These are phyloP conservation scores for Tricholoma bakamatsutake DNA, from an alignment of 768 basidiomycete species.

Conservation along the genomic window DNA sequence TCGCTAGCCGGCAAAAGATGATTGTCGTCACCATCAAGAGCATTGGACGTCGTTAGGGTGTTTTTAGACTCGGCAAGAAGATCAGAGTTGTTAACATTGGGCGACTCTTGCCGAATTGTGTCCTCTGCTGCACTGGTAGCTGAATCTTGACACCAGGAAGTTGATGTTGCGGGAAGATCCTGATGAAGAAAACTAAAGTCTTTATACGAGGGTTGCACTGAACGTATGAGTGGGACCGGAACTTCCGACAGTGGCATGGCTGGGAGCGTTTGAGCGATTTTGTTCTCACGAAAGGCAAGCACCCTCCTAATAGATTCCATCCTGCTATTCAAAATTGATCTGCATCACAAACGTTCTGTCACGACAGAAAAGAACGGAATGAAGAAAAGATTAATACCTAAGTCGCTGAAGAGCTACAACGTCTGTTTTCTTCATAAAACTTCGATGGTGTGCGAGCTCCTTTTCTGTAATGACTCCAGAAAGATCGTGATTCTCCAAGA, in stretches of 20 bases:
- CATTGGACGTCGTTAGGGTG: background rate
- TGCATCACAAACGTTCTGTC: conserved; percentile 11
- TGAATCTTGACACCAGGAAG: background rate
- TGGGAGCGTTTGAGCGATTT: background rate
- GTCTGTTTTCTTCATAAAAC: conserved; percentile 25
- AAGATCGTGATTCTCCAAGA: conserved; percentile 24
- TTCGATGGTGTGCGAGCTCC: conserved; percentile 13
- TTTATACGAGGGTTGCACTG: background rate
- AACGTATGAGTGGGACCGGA: background rate
- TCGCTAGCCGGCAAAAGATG: conserved; percentile 32
- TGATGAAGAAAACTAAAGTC: background rate
- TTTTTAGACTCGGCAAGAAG: background rate
- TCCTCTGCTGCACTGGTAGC: background rate
- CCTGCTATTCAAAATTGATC: conserved; percentile 31
- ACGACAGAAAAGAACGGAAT: background rate
- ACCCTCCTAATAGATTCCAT: conserved; percentile 32
- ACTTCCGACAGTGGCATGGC: background rate
- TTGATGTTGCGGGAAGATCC: background rate
- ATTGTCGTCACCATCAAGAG: conserved; percentile 13
- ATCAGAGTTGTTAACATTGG: background rate
- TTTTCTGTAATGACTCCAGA: conserved; percentile 15
- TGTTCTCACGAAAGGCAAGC: conserved; percentile 20
- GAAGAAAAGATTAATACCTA: conserved; percentile 24
- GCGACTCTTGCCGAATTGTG: background rate
- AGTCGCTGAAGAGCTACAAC: conserved; percentile 34